Evolutionary conservation across 257 asterid genomes (phyloP).

Genomic region (Eustoma russellianum): DNA sequence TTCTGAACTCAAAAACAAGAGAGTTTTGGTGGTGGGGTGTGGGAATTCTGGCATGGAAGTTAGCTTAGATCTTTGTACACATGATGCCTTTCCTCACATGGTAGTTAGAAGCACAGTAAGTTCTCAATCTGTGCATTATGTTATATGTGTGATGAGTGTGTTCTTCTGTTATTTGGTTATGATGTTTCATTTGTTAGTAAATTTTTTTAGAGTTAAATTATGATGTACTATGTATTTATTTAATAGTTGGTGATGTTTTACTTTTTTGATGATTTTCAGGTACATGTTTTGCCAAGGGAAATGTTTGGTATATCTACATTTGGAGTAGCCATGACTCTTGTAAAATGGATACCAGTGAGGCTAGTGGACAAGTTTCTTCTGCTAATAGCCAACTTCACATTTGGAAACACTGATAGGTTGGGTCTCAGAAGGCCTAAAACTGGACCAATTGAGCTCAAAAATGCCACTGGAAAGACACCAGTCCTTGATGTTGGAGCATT

Average conservation of each 20-base stretch:
- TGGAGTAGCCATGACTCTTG: slow-evolving; percentile 49
- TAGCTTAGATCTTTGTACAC: slow-evolving; percentile 62
- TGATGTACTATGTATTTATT: not conserved
- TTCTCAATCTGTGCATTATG: no score
- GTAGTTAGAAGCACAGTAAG: slow-evolving; percentile 82
- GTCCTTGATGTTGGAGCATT: slow-evolving; percentile 93
- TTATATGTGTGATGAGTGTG: no score
- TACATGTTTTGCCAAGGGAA: slow-evolving; percentile 81
- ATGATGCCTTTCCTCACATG: slow-evolving; percentile 56
- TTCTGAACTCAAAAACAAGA: slow-evolving; percentile 31
- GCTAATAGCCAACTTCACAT: slow-evolving; percentile 36
- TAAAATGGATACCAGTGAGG: slow-evolving; percentile 64
- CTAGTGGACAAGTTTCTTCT: slow-evolving; percentile 66
- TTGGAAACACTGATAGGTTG: slow-evolving; percentile 52
- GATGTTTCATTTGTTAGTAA: no score
- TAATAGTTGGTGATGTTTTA: no score
- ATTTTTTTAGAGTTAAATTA: no score
- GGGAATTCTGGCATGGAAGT: slow-evolving; percentile 99
- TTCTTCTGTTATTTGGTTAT: no score
- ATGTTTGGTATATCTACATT: slow-evolving; percentile 79
- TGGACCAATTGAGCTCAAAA: slow-evolving; percentile 82
- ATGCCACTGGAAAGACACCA: slow-evolving; percentile 85
- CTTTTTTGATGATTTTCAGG: slow-evolving; percentile 28
- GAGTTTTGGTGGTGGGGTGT: slow-evolving; percentile 68
- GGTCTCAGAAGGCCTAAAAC: slow-evolving; percentile 84